A percentile compares a stretch with the other conserved stretches of the same genome.
Conservation (phyloP, 306 rosid species). For the Cucumis sativus region DNA sequence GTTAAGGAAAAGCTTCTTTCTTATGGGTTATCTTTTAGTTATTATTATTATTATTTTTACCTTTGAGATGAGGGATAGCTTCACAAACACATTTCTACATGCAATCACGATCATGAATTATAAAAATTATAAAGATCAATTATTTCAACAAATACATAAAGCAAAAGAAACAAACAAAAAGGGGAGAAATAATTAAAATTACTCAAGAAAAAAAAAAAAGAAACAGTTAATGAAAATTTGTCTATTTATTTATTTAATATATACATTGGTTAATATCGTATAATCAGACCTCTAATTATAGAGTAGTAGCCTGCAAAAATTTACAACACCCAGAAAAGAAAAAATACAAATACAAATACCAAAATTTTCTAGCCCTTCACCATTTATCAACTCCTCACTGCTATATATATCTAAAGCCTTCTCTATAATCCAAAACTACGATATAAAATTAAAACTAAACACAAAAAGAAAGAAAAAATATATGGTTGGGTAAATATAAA, state of each 20-base stretch:
- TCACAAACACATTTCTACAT: not conserved
- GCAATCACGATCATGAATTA: not conserved
- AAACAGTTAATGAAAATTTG: not conserved
- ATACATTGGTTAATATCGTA: not conserved
- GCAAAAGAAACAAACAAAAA: not conserved
- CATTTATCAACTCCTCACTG: not conserved
- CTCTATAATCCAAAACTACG: not conserved
- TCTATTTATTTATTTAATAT: slow-evolving; percentile 2
- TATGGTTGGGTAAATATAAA: not conserved
- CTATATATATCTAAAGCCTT: not conserved
- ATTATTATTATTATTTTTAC: not conserved
- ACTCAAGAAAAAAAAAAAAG: not conserved
- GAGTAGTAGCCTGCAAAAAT: not conserved
- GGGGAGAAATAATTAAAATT: not conserved
- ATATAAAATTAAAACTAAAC: not conserved
- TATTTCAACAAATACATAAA: not conserved
- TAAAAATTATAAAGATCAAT: not conserved
- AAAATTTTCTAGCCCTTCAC: not conserved
- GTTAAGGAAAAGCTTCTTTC: not conserved
- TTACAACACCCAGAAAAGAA: not conserved
- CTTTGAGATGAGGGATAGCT: not conserved
- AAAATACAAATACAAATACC: not conserved
- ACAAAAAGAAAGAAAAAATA: not conserved
- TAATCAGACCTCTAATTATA: not conserved
- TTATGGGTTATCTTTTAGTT: not conserved